phyloP scores from a whole-genome alignment of 768 basidiomycete genomes.

The Hypsizygus marmoreus region DNA sequence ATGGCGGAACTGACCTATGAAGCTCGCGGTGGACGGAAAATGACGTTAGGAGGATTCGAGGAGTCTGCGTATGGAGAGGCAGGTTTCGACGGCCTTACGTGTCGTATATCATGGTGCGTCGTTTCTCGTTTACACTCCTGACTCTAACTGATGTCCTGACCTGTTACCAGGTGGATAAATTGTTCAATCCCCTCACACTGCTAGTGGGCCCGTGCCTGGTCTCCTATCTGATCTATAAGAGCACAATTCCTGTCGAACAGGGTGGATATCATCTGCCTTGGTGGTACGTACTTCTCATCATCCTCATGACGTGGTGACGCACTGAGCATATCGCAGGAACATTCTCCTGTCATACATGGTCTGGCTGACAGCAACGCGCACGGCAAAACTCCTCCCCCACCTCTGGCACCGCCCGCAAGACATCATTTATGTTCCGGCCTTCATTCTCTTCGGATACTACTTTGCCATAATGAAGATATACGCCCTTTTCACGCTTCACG shows the following conservation, averaged over 20 bases:
- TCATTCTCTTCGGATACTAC: constrained; percentile 90
- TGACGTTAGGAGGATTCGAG: constrained; percentile 89
- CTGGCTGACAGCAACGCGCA: constrained; percentile 72
- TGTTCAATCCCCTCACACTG: constrained; percentile 85
- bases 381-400: constrained; percentile 82
- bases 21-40: constrained; percentile 92
- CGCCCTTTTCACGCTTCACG: constrained; percentile 86
- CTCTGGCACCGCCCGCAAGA: constrained; percentile 76
- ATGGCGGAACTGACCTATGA: constrained; percentile 98
- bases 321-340: constrained; percentile 50
- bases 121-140: constrained; percentile 43
- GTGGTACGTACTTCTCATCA: constrained; percentile 53
- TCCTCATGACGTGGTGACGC: neutral
- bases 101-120: constrained; percentile 86
- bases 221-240: constrained; percentile 75
- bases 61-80: constrained; percentile 83
- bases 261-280: constrained; percentile 83
- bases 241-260: constrained; percentile 61
- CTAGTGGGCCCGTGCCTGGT: constrained; percentile 84
- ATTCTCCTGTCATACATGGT: constrained; percentile 66
- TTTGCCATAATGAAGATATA: constrained; percentile 95
- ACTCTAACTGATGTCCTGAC: neutral
- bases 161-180: constrained; percentile 69
- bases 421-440: constrained; percentile 82
- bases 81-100: constrained; percentile 92